phyloP scores from a whole-genome alignment of 768 basidiomycete genomes.

The Lentinula raphanica region DNA sequence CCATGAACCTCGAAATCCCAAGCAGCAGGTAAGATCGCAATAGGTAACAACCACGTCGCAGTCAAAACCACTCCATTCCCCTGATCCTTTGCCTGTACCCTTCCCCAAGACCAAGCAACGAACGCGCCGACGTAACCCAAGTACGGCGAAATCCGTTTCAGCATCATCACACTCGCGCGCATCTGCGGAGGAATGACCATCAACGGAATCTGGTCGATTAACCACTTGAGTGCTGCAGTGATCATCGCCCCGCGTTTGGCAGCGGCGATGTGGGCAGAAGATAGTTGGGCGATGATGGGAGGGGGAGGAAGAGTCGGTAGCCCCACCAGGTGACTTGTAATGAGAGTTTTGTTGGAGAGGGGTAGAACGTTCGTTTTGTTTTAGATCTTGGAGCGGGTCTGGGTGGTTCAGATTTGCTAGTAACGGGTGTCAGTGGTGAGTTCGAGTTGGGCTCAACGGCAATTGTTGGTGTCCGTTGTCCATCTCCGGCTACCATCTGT shows the following conservation, averaged over 20 bases:
- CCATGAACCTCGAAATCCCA: slow-evolving; percentile 42
- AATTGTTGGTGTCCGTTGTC: slow-evolving; percentile 23
- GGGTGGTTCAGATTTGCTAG: slow-evolving; percentile 23
- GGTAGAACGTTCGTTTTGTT: slow-evolving; percentile 53
- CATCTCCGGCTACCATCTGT: not conserved
- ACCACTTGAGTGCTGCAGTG: slow-evolving; percentile 68
- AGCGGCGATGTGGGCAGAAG: slow-evolving; percentile 58
- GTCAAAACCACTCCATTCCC: slow-evolving; percentile 78
- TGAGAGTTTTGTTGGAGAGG: slow-evolving; percentile 69
- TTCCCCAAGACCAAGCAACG: slow-evolving; percentile 74
- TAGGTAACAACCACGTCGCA: slow-evolving; percentile 78
- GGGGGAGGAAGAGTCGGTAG: slow-evolving; percentile 76
- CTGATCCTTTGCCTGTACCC: slow-evolving; percentile 62
- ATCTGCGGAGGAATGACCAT: slow-evolving; percentile 57
- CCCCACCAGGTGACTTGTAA: slow-evolving; percentile 79
- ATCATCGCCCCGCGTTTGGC: slow-evolving; percentile 73
- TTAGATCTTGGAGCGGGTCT: slow-evolving; percentile 20
- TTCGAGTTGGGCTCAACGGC: slow-evolving; percentile 26
- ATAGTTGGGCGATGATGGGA: slow-evolving; percentile 60
- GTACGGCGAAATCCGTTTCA: slow-evolving; percentile 61
- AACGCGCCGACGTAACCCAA: slow-evolving; percentile 72
- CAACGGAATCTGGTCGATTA: slow-evolving; percentile 60
- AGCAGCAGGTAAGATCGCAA: slow-evolving; percentile 68
- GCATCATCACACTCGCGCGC: slow-evolving; percentile 47
- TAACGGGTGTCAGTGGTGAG: slow-evolving; percentile 6